Evolutionary conservation across 2,329 filamentous ascomycete species (phyloP).

Genomic region (Colletotrichum sp.): DNA sequence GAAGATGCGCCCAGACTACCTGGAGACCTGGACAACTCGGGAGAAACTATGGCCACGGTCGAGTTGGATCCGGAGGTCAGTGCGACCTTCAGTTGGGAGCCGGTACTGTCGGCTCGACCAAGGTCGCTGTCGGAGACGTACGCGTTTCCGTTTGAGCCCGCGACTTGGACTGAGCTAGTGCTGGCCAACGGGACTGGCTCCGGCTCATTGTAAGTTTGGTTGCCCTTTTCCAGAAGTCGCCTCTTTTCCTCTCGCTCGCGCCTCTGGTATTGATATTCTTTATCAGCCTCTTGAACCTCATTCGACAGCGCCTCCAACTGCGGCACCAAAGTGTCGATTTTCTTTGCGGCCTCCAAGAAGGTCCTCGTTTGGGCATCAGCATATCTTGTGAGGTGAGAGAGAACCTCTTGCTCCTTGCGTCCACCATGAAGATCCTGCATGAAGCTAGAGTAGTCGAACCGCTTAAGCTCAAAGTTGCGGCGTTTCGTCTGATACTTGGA

Average conservation of each 20-base stretch:
- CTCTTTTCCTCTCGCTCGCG: constrained; percentile 97
- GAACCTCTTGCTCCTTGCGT: constrained; percentile 96
- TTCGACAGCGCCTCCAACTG: constrained; percentile 87
- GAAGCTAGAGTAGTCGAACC: constrained; percentile 98
- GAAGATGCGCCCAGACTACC: constrained; percentile 54
- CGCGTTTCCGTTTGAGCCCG: constrained; percentile 48
- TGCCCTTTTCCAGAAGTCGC: constrained; percentile 86
- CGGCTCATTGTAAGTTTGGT: constrained; percentile 73
- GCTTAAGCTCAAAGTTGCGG: constrained; percentile 93
- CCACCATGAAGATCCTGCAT: constrained; percentile 99
- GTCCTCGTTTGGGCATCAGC: constrained; percentile 87
- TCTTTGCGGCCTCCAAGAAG: constrained; percentile 84
- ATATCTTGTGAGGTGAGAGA: constrained; percentile 93
- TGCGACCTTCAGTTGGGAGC: constrained; percentile 67
- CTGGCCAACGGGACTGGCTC: constrained; percentile 56
- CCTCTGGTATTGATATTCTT: constrained; percentile 93
- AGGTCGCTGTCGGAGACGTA: constrained; percentile 72
- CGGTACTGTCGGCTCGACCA: constrained; percentile 75
- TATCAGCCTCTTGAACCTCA: constrained; percentile 92
- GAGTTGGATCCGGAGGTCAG: constrained; percentile 48
- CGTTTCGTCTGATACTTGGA: constrained; percentile 95
- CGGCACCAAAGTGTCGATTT: constrained; percentile 84
- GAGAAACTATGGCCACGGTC: constrained; percentile 30
- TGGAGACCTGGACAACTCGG: constrained; percentile 61
- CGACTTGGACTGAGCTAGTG: constrained; percentile 33